A percentile compares a stretch with the other conserved stretches of the same genome.
Conservation (phyloP, 371 early-diverging fungal genomes). For the Mucor saturninus region DNA sequence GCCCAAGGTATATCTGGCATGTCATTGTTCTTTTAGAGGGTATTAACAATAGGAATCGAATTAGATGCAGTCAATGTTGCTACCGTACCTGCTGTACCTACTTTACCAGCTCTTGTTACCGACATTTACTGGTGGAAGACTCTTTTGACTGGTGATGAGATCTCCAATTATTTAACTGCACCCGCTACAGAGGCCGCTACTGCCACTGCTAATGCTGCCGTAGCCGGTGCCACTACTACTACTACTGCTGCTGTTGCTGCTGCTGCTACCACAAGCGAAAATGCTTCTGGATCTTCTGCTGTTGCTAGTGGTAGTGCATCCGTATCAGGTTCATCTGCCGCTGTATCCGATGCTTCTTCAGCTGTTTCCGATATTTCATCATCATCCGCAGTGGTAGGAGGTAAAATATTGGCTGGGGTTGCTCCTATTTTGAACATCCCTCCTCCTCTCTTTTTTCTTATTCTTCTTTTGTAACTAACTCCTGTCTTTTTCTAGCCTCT, state of each 20-base stretch:
- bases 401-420: background rate
- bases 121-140: constrained; percentile 36
- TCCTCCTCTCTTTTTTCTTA: background rate
- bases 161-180: constrained; percentile 24
- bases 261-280: background rate
- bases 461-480: background rate
- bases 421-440: background rate
- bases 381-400: background rate
- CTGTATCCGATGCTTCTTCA: background rate
- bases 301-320: background rate
- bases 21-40: background rate
- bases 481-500: background rate
- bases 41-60: background rate
- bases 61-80: constrained; percentile 1
- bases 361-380: background rate
- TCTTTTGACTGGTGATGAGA: constrained; percentile 20
- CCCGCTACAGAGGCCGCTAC: constrained; percentile 15
- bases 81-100: constrained; percentile 5
- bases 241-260: constrained; percentile 9
- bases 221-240: constrained; percentile 4
- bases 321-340: background rate
- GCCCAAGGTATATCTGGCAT: constrained; percentile 2
- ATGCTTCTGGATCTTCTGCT: background rate
- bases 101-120: constrained; percentile 20
- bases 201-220: background rate